Evolutionary conservation across 768 basidiomycete species (phyloP), one percentile per base, ranked within the genome.

Genomic region (Trametes villosa): DNA sequence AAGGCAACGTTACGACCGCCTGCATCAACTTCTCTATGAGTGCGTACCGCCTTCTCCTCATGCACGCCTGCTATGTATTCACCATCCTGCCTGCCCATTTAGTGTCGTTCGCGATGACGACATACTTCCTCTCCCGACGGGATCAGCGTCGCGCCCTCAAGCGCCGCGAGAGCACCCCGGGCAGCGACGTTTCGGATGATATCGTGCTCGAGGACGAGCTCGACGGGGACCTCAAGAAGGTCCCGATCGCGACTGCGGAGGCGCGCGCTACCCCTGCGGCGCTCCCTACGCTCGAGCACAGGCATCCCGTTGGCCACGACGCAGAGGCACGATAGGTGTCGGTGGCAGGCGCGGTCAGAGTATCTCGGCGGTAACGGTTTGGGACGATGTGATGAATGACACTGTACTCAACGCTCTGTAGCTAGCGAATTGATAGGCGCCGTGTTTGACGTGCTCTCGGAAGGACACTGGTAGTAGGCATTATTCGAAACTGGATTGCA

Each of bases 1-100:
- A 71, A 33, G 75, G 75, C 17, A 77, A 73, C 60, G 60, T 76
- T 38, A 58, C 74, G 11, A 76, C 73, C 9, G 75, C 71, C 9
- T 59, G 69, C 53, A 74, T 76, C 50, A 70, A 69, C 48, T 62
- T 72, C 34, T 61, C 53, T 1, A 71, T 76, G 70, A 72, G 75
- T 76, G 44, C 31, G 73, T 63, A 4, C 26, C 27, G 12, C 6
- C 29, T 30, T 30, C 17, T 29, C 9, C 20, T 30, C 27, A 7
- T 48, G 2, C 9, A 24, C 18, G 17, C 9, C 45, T 30, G 22
- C 9, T 18, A 30, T 54, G 4, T n/a, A 20, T 31, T 15, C 44
- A 17, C 20, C 20, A 4, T 0, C 24, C 18, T 5, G 17, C 26
- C 15, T 3, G 30, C 1, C 46, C 18, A 2, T 13, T 4, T 52